Conservation (phyloP, 768 basidiomycete species). For the Suillus weaverae region DNA sequence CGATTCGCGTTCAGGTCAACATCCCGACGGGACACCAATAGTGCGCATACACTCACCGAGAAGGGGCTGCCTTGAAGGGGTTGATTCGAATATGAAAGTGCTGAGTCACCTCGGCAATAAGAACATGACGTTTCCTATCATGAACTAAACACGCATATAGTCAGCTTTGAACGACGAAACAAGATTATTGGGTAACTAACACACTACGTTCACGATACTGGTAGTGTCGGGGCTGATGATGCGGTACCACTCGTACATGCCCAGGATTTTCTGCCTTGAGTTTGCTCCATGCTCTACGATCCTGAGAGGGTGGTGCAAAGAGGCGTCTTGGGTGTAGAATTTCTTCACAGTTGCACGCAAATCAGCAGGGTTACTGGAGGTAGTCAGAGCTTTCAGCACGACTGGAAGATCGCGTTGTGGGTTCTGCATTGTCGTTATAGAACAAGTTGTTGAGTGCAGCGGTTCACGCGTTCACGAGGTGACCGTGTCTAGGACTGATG, state of each 20-base stretch:
- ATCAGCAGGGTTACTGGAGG: conserved; percentile 46
- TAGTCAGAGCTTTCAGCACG: conserved; percentile 44
- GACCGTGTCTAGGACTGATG: not conserved
- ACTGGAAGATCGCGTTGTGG: conserved; percentile 47
- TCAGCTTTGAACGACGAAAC: not conserved
- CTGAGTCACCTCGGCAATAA: conserved; percentile 50
- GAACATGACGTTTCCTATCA: conserved; percentile 36
- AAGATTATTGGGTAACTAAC: not conserved
- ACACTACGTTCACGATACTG: conserved; percentile 41
- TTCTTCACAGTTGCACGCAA: conserved; percentile 46
- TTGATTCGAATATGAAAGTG: conserved; percentile 50
- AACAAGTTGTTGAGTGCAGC: not conserved
- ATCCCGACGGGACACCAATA: not conserved
- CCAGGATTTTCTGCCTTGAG: conserved; percentile 51
- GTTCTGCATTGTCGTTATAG: conserved; percentile 44
- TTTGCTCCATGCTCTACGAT: conserved; percentile 42
- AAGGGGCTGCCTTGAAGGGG: conserved; percentile 45
- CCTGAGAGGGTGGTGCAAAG: conserved; percentile 58
- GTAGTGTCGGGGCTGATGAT: conserved; percentile 52
- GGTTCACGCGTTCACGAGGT: not conserved
- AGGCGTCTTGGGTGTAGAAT: conserved; percentile 53
- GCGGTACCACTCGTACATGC: conserved; percentile 66
- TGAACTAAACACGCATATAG: conserved; percentile 37
- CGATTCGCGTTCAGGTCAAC: not conserved
- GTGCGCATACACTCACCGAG: conserved; percentile 36